Evolutionary conservation across 176 grass and related monocot species (phyloP).

Genomic region (Aechmea fasciata): DNA sequence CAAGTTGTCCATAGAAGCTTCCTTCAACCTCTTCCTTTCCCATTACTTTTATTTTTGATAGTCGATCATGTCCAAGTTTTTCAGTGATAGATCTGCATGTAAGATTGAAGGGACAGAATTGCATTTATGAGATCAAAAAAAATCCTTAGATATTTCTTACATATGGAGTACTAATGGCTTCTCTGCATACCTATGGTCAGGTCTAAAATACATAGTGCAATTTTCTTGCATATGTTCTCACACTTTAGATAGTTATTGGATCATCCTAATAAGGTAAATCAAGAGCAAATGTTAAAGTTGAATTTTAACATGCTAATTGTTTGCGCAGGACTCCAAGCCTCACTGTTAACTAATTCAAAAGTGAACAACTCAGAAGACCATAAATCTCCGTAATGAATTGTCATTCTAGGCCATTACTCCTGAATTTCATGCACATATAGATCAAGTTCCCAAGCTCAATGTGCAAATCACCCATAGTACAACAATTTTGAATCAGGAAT

Average conservation of each 20-base stretch:
- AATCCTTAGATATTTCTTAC: neutral
- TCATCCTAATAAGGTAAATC: neutral
- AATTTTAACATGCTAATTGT: neutral
- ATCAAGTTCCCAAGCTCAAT: neutral
- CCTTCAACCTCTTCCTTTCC: conserved; percentile 82
- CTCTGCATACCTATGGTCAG: neutral
- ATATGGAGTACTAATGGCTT: neutral
- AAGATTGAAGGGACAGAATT: conserved; percentile 17
- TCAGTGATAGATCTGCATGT: conserved; percentile 53
- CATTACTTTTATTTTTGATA: conserved; percentile 70
- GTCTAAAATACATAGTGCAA: neutral
- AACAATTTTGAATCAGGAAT: neutral
- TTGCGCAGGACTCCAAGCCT: neutral
- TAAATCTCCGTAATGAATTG: neutral
- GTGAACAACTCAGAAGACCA: neutral
- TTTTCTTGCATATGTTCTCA: neutral
- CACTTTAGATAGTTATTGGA: neutral
- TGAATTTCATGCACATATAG: neutral
- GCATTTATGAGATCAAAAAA: neutral
- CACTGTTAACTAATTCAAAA: neutral
- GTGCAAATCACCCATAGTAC: no score
- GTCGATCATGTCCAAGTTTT: conserved; percentile 62
- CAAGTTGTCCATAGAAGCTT: conserved; percentile 90
- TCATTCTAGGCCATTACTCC: neutral
- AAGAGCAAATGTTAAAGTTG: neutral